These are phyloP conservation scores for Sclerotinia borealis DNA, from an alignment of 2,329 filamentous ascomycete genomes.

Conservation along the genomic window DNA sequence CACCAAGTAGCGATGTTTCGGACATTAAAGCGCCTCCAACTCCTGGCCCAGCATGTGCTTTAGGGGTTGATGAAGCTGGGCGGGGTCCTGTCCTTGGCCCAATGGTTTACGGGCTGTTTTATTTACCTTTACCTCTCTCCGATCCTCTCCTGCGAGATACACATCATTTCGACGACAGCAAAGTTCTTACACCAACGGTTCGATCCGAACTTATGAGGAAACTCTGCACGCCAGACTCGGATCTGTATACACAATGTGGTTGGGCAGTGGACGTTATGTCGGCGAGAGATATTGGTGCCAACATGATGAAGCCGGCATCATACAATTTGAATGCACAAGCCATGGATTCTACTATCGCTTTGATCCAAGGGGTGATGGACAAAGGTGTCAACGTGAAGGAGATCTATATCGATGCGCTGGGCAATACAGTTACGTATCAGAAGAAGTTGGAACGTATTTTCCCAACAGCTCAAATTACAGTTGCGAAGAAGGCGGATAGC, in stretches of 20 bases:
- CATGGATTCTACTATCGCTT: constrained; percentile 79
- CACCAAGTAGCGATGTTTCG: constrained; percentile 17
- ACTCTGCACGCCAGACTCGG: constrained; percentile 61
- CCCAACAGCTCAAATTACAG: constrained; percentile 67
- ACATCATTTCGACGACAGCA: constrained; percentile 92
- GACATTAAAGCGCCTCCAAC: constrained; percentile 23
- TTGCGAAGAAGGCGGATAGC: constrained; percentile 87
- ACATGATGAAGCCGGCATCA: constrained; percentile 37
- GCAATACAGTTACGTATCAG: constrained; percentile 77
- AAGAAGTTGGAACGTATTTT: constrained; percentile 77
- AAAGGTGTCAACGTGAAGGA: constrained; percentile 77
- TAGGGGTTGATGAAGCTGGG: constrained; percentile 92
- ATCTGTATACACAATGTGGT: constrained; percentile 61
- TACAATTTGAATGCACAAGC: constrained; percentile 97
- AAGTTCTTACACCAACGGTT: constrained; percentile 76
- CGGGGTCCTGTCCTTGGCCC: constrained; percentile 86
- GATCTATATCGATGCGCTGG: constrained; percentile 94
- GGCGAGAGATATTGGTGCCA: constrained; percentile 43
- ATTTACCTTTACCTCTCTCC: constrained; percentile 66
- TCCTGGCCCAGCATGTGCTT: constrained; percentile 56
- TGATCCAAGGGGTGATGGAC: constrained; percentile 73
- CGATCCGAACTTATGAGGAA: constrained; percentile 64
- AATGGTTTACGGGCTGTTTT: constrained; percentile 67
- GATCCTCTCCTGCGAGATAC: constrained; percentile 69
- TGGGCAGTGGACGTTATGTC: constrained; percentile 81